Base-by-base conservation (phyloP, 495 filamentous ascomycete genomes). In the Barbatosphaeria neglecta region DNA sequence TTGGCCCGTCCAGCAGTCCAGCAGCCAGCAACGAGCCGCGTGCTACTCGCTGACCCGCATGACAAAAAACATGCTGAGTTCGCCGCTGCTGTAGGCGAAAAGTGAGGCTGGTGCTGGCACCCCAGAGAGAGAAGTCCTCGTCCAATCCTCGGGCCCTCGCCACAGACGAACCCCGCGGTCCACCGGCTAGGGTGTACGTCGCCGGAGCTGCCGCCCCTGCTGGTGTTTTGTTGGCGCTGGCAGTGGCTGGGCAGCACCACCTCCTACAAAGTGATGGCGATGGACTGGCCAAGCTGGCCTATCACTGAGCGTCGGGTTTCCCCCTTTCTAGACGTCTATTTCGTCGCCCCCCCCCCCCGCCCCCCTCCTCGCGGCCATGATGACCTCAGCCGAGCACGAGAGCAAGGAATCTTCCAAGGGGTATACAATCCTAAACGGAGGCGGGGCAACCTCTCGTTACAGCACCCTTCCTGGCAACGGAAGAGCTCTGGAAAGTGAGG, bases 41-140 rank as follows among this genome's bases (percentile, higher is more conserved):
- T n/a, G n/a, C 41, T 28, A 39, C 43, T 24, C 24, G 42, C 48
- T 50, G 51, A 53, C 51, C 47, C 46, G 51, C 51, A 53, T 46
- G 43, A 47, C 35, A 38, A 39, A 33, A 28, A 38, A 39, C 41
- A 28, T 48, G 45, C 45, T 44, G 43, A 35, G 27, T 42, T 46
- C 17, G 33, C 45, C 46, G 39, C 37, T 53, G 22, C 5, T 45
- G 44, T 43, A 43, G 35, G 17, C 42, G 25, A 44, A 52, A 53
- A 53, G 51, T 53, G 51, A 53, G 47, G 51, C 51, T 53, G 47
- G 51, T 18, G 33, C 43, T 41, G 39, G 47, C 16, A 43, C 18
- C 23, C 18, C 13, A 11, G 13, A n/a, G 10, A n/a, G 31, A 22
- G 45, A 33, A 18, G 31, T 40, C 47, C 47, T 45, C 39, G 22